A percentile compares a stretch with the other conserved stretches of the same genome.
Evolutionary conservation across 140 eudicot genomes (phyloP).

Genomic region (Ambrosia hybrid): DNA sequence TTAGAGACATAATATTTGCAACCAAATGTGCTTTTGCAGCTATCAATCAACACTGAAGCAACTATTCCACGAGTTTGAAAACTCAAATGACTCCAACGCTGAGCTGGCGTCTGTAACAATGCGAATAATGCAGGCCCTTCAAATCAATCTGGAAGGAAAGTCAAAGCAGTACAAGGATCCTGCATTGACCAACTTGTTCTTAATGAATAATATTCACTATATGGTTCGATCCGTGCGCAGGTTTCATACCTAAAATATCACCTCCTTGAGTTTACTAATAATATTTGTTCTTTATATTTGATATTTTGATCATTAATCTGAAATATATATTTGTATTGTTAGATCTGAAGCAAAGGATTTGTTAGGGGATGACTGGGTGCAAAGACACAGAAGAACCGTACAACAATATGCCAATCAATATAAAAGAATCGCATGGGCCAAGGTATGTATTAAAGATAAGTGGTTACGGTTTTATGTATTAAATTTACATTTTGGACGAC

Average conservation of each 20-base stretch:
- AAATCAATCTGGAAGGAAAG: slow-evolving; percentile 85
- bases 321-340: slow-evolving; percentile 4
- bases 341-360: slow-evolving; percentile 97
- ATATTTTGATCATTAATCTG: not conserved
- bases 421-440: slow-evolving; percentile 91
- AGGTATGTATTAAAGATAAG: slow-evolving; percentile 41
- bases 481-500: not conserved
- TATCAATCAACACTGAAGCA: slow-evolving; percentile 94
- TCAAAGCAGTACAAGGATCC: slow-evolving; percentile 90
- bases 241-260: slow-evolving; percentile 34
- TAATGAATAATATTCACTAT: slow-evolving; percentile 91
- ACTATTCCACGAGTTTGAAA: slow-evolving; percentile 82
- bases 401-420: slow-evolving; percentile 98
- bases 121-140: slow-evolving; percentile 97
- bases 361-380: slow-evolving; percentile 98
- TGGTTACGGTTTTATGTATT: not conserved
- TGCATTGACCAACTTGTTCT: slow-evolving; percentile 78
- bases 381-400: slow-evolving; percentile 81
- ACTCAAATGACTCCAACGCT: slow-evolving; percentile 52
- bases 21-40: slow-evolving; percentile 42
- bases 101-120: slow-evolving; percentile 83
- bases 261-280: not conserved
- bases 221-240: slow-evolving; percentile 98
- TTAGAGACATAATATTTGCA: not conserved
- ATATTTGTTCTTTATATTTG: not conserved